These are phyloP conservation scores for Tubosaeta sp. DNA, from an alignment of 768 basidiomycete genomes.

Conservation along the genomic window DNA sequence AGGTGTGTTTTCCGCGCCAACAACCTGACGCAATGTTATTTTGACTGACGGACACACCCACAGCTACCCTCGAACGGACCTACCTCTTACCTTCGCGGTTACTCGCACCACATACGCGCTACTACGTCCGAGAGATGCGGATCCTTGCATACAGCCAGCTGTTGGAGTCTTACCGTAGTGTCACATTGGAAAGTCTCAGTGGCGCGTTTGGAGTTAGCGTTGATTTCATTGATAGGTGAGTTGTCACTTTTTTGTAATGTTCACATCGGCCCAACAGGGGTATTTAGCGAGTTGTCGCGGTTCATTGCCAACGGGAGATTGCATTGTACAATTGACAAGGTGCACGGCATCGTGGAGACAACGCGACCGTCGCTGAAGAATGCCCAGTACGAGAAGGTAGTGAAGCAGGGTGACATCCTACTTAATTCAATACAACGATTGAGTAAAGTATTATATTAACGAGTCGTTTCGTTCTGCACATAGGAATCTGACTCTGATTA, in stretches of 20 bases:
- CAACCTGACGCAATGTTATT: neutral
- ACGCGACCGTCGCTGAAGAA: constrained; percentile 74
- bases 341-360: constrained; percentile 91
- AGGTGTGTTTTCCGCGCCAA: constrained; percentile 41
- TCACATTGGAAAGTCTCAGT: constrained; percentile 84
- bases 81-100: constrained; percentile 85
- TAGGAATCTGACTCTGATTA: neutral
- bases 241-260: constrained; percentile 13
- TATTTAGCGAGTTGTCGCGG: constrained; percentile 73
- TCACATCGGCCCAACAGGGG: neutral
- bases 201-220: constrained; percentile 86
- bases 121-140: constrained; percentile 93
- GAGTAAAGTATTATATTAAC: constrained; percentile 77
- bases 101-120: constrained; percentile 81
- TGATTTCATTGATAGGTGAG: constrained; percentile 83
- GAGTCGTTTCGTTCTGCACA: neutral
- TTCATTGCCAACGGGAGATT: constrained; percentile 88
- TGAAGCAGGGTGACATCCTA: constrained; percentile 88
- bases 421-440: constrained; percentile 84
- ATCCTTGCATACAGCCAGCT: constrained; percentile 90
- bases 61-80: constrained; percentile 85
- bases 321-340: constrained; percentile 89
- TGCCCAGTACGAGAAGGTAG: constrained; percentile 87
- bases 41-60: constrained; percentile 8
- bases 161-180: constrained; percentile 84